Evolutionary conservation across 1,139 yeast genomes (phyloP).

Genomic region (Sugiyamaella novakii): DNA sequence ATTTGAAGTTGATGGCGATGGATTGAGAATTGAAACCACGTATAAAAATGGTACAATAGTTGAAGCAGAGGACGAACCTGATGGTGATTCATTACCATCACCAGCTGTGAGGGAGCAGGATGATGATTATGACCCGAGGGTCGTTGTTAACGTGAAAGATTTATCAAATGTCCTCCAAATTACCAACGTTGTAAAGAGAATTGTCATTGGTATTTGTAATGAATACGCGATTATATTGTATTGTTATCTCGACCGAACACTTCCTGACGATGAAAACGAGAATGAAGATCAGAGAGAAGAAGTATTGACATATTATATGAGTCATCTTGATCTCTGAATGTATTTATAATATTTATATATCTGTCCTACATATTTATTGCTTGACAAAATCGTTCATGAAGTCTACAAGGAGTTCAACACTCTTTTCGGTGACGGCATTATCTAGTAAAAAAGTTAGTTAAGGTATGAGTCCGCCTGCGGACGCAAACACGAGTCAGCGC

Average conservation of each 20-base stretch:
- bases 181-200: conserved; percentile 34
- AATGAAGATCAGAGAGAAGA: conserved; percentile 26
- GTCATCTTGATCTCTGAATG: conserved; percentile 26
- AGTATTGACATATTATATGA: conserved; percentile 33
- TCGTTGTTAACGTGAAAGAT: conserved; percentile 38
- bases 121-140: conserved; percentile 9
- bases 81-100: background rate
- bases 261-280: conserved; percentile 28
- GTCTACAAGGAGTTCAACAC: conserved; percentile 61
- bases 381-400: conserved; percentile 63
- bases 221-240: conserved; percentile 39
- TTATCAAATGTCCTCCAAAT: conserved; percentile 41
- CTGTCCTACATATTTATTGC: conserved; percentile 6
- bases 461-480: too few species aligned
- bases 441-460: conserved; percentile 42
- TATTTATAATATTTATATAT: background rate
- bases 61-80: conserved; percentile 25
- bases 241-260: conserved; percentile 33
- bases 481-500: too few species aligned
- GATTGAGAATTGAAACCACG: conserved; percentile 34
- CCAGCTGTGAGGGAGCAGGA: background rate
- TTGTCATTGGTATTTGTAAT: conserved; percentile 42
- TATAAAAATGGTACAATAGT: conserved; percentile 36
- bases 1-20: conserved; percentile 33
- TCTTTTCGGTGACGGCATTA: conserved; percentile 74